Conservation (phyloP, 352 stramenopile species). For the Phytopythium sindhum region DNA sequence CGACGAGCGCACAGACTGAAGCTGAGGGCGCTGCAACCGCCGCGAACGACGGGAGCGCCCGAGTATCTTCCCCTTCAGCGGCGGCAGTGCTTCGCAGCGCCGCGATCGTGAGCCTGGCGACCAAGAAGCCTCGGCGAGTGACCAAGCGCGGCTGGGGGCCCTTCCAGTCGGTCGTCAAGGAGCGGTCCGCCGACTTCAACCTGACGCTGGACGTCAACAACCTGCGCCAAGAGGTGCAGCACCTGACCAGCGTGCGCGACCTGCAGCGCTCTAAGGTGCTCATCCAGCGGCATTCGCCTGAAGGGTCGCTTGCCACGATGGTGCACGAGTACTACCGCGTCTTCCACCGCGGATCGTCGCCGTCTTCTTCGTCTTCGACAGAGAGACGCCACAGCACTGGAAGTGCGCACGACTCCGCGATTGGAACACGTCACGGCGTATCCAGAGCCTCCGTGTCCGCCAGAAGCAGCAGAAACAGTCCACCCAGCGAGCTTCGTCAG, state of each 20-base stretch:
- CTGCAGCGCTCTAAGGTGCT: slow-evolving; percentile 17
- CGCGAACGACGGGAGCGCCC: not conserved
- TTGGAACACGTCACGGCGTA: not conserved
- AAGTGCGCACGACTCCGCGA: not conserved
- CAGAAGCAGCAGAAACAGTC: not conserved
- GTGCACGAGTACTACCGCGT: slow-evolving; percentile 23
- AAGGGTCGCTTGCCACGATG: slow-evolving; percentile 19
- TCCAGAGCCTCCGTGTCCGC: not conserved
- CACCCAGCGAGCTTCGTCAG: slow-evolving; percentile 11
- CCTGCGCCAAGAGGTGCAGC: slow-evolving; percentile 32
- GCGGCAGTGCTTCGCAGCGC: not conserved
- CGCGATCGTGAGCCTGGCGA: slow-evolving; percentile 5
- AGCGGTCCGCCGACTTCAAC: slow-evolving; percentile 42
- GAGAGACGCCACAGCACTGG: slow-evolving; percentile 2
- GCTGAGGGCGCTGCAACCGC: not conserved
- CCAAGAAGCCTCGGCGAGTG: slow-evolving; percentile 3
- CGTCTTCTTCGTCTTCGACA: not conserved
- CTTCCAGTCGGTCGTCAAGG: slow-evolving; percentile 29
- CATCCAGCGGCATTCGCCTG: slow-evolving; percentile 18
- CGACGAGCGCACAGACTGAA: not conserved
- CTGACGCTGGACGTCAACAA: slow-evolving; percentile 42
- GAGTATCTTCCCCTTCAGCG: not conserved
- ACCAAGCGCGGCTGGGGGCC: slow-evolving; percentile 25
- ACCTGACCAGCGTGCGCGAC: slow-evolving; percentile 16
- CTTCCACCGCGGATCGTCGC: slow-evolving; percentile 15